Evolutionary conservation across 163 green algal species (phyloP).

Genomic region (Scenedesmus sp.): DNA sequence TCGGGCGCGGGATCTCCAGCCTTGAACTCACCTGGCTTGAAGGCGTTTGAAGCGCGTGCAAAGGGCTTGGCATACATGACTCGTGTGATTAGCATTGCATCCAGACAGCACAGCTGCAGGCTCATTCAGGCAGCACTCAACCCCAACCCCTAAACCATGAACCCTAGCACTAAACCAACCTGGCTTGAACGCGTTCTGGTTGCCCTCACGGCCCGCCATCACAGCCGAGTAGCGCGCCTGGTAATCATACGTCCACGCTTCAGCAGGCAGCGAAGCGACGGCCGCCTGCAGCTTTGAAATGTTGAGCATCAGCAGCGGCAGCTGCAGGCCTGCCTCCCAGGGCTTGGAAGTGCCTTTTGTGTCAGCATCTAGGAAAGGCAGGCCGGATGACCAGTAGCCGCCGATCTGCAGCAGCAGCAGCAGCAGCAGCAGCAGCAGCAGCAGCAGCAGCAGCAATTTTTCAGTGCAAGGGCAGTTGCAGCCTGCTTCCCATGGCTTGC

Average conservation of each 20-base stretch:
- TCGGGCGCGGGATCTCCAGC: no score
- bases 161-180: conserved; percentile 25
- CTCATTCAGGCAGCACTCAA: background rate
- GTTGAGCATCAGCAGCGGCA: conserved; percentile 66
- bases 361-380: conserved; percentile 62
- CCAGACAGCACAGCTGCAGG: conserved; percentile 56
- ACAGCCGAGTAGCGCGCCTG: conserved; percentile 66
- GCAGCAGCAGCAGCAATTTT: conserved; percentile 48
- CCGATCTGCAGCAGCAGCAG: conserved; percentile 40
- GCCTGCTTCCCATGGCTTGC: conserved; percentile 48
- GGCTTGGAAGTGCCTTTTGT: conserved; percentile 47
- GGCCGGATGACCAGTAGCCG: conserved; percentile 67
- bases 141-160: background rate
- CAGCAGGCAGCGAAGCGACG: conserved; percentile 58
- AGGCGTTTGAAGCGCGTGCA: conserved; percentile 39
- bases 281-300: conserved; percentile 56
- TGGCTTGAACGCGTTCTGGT: conserved; percentile 81
- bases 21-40: conserved; percentile 72
- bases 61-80: no score
- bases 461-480: conserved; percentile 58
- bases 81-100: conserved; percentile 60
- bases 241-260: conserved; percentile 65
- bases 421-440: conserved; percentile 51
- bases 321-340: conserved; percentile 65
- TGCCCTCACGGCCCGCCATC: conserved; percentile 66